Evolutionary conservation across 208 protist species (phyloP).

Genomic region (Acanthamoeba sp.): DNA sequence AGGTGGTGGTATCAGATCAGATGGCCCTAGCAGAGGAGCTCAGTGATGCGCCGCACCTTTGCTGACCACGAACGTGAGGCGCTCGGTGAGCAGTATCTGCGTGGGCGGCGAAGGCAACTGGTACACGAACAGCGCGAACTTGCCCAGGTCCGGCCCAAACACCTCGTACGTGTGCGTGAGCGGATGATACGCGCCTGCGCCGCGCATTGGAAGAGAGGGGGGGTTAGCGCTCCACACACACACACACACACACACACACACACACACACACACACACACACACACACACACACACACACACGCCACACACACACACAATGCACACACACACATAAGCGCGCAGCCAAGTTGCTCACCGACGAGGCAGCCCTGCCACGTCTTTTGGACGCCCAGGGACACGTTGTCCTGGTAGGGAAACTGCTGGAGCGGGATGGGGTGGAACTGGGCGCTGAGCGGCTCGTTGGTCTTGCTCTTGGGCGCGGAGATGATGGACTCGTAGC

Average conservation of each 20-base stretch:
- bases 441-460: slow-evolving; percentile 13
- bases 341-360: background rate
- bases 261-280: no score
- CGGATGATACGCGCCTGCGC: slow-evolving; percentile 19
- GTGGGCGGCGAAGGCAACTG: slow-evolving; percentile 26
- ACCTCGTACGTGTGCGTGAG: slow-evolving; percentile 49
- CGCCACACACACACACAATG: background rate
- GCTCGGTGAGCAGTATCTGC: slow-evolving; percentile 39
- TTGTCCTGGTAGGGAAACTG: slow-evolving; percentile 29
- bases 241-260: background rate
- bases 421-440: background rate
- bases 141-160: slow-evolving; percentile 47
- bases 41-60: background rate
- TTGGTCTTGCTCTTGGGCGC: slow-evolving; percentile 41
- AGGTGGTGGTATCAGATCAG: no score
- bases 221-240: background rate
- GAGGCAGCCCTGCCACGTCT: slow-evolving; percentile 31
- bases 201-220: no score
- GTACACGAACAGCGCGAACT: slow-evolving; percentile 55
- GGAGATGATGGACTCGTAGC: slow-evolving; percentile 35
- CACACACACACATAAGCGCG: background rate
- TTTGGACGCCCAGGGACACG: slow-evolving; percentile 5
- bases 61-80: slow-evolving; percentile 21
- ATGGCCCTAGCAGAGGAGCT: no score
- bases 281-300: background rate